Base-by-base conservation (phyloP, 2,329 filamentous ascomycete species). In the Aspergillus floridensis region DNA sequence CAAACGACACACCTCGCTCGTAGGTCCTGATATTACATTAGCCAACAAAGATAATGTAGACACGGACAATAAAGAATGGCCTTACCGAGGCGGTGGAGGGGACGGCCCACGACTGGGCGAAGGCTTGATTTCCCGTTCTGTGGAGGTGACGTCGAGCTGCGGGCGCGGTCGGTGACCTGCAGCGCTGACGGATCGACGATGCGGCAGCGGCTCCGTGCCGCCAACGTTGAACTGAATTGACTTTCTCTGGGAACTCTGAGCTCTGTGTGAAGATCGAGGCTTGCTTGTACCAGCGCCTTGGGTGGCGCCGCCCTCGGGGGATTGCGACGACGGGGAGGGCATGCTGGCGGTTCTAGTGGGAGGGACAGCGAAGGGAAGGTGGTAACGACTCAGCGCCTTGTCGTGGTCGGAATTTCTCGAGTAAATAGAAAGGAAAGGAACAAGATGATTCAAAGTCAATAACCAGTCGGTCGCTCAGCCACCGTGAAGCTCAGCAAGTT, bases 1-100 rank as follows among this genome's bases (percentile, higher is more conserved):
- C 87, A 71, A 91, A 91, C n/a, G 86, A 88, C 35, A 91, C 87
- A 64, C 87, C 86, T 48, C 83, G 81, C 59, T 86, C 81, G 72
- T 89, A 91, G 57, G 85, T 84, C 58, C 85, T 86, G 2, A 8
- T 21, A 12, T n/a, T 22, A 22, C 8, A 19, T 44, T 16, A 44
- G 38, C 5, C 5, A 44, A 7, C 26, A 29, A 10, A 8, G 26
- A 29, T 29, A 10, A 7, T 8, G 5, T 44, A 44, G 5, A 2
- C 6, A 44, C 16, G 16, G 19, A 7, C 3, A 16, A 16, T 19
- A 8, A 29, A 29, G 46, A 26, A 38, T 19, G 54, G 54, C 65
- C 74, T 57, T 69, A 78, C 76, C 72, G 75, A 8, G 76, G 76
- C 4, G 76, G 76, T 16, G 76, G 76, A 19, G 76, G 76, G 12